These are phyloP conservation scores for Wickerhamiella qilinensis DNA, from an alignment of 805 yeast genomes.

Conservation along the genomic window DNA sequence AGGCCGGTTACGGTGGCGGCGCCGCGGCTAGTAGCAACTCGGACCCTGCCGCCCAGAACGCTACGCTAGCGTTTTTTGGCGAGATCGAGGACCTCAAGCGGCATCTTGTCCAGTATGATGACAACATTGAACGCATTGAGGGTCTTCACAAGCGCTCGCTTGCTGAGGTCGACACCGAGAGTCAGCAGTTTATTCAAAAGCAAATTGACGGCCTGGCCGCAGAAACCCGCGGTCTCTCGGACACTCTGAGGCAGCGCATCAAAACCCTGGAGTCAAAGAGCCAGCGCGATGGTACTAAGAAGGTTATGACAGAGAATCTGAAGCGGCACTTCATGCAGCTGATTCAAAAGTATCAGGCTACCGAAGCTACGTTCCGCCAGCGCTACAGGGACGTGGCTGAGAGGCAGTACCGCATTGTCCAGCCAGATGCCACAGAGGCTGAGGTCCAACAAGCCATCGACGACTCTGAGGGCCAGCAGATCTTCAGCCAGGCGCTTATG, in stretches of 20 bases:
- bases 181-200: constrained; percentile 49
- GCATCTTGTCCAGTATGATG: constrained; percentile 54
- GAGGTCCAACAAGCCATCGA: constrained; percentile 77
- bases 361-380: constrained; percentile 76
- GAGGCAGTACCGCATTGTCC: constrained; percentile 73
- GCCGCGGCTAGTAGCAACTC: not conserved
- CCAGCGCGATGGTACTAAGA: constrained; percentile 51
- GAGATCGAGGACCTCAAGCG: constrained; percentile 53
- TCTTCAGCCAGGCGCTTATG: constrained; percentile 70
- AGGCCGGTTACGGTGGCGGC: not conserved
- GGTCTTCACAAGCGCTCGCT: constrained; percentile 53
- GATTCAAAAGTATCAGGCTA: constrained; percentile 72
- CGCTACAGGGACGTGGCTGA: constrained; percentile 76
- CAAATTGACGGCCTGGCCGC: constrained; percentile 63
- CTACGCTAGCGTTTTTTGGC: constrained; percentile 50
- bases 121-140: constrained; percentile 52
- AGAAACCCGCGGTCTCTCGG: constrained; percentile 67
- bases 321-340: constrained; percentile 72
- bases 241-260: constrained; percentile 56
- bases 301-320: constrained; percentile 78
- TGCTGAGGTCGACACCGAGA: constrained; percentile 57
- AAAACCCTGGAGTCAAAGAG: constrained; percentile 49
- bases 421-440: constrained; percentile 38
- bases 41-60: constrained; percentile 20
- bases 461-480: constrained; percentile 70